Conservation (phyloP, 1,284 basidiomycete species). For the Vanrija humicola region DNA sequence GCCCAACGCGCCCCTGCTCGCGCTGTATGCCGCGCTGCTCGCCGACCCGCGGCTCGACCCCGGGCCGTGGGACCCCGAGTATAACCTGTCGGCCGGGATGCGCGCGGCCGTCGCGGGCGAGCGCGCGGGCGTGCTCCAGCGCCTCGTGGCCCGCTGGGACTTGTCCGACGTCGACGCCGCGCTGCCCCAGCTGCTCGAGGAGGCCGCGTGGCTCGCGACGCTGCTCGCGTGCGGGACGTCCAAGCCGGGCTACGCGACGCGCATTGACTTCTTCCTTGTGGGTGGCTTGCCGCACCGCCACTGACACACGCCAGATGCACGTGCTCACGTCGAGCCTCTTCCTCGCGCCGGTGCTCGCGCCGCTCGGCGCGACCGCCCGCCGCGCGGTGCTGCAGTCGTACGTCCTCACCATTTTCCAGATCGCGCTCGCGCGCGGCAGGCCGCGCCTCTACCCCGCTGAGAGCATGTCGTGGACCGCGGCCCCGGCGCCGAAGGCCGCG, state of each 20-base stretch:
- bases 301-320: slow-evolving; percentile 54
- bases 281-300: slow-evolving; percentile 1
- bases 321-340: slow-evolving; percentile 61
- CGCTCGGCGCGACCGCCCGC: slow-evolving; percentile 36
- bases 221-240: slow-evolving; percentile 58
- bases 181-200: slow-evolving; percentile 54
- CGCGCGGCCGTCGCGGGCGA: slow-evolving; percentile 49
- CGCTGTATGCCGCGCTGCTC: slow-evolving; percentile 31
- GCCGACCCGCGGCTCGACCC: slow-evolving; percentile 46
- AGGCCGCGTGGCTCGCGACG: slow-evolving; percentile 56
- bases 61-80: slow-evolving; percentile 56
- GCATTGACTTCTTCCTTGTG: slow-evolving; percentile 63
- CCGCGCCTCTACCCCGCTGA: slow-evolving; percentile 57
- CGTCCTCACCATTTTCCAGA: slow-evolving; percentile 52
- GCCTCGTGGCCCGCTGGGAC: slow-evolving; percentile 54
- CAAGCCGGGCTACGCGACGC: slow-evolving; percentile 53
- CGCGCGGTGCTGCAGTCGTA: slow-evolving; percentile 55
- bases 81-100: slow-evolving; percentile 53
- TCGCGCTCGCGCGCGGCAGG: slow-evolving; percentile 56
- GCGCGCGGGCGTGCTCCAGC: slow-evolving; percentile 53
- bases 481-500: slow-evolving; percentile 46
- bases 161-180: slow-evolving; percentile 49
- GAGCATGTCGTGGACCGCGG: slow-evolving; percentile 56
- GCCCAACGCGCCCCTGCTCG: slow-evolving; percentile 16
- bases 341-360: slow-evolving; percentile 54